These are phyloP conservation scores for Cryphonectria naterciae DNA, from an alignment of 2,329 filamentous ascomycete genomes.

Conservation along the genomic window DNA sequence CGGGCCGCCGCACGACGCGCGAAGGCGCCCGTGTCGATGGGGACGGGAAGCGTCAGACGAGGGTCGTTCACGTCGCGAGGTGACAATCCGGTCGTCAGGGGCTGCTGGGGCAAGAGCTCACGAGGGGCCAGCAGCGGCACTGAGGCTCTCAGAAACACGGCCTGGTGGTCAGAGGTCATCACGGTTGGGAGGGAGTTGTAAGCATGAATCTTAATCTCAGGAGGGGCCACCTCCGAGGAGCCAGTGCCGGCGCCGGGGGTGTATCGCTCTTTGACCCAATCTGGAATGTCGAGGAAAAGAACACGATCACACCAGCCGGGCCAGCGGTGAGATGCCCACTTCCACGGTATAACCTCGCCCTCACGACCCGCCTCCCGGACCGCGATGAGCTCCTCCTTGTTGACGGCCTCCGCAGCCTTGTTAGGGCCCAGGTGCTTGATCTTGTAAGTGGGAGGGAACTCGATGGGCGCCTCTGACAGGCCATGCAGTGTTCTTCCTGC, in stretches of 20 bases:
- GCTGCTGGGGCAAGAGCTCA: slow-evolving; percentile 42
- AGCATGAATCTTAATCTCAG: slow-evolving; percentile 54
- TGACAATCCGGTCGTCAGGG: slow-evolving; percentile 2
- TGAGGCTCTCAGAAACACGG: slow-evolving; percentile 73
- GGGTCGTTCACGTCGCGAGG: slow-evolving; percentile 41
- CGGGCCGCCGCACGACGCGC: slow-evolving; percentile 52
- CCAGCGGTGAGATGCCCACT: slow-evolving; percentile 81
- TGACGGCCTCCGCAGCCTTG: slow-evolving; percentile 35
- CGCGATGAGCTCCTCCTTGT: slow-evolving; percentile 31
- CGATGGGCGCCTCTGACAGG: slow-evolving; percentile 72
- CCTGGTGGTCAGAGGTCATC: slow-evolving; percentile 83
- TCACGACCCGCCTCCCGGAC: slow-evolving; percentile 34
- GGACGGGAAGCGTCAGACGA: slow-evolving; percentile 51
- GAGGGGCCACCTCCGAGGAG: not conserved
- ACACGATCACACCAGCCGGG: slow-evolving; percentile 95
- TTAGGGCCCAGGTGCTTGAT: slow-evolving; percentile 58
- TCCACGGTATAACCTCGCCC: slow-evolving; percentile 56
- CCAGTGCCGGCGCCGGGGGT: slow-evolving; percentile 30
- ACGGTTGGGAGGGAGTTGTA: slow-evolving; percentile 81
- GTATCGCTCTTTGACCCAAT: slow-evolving; percentile 48
- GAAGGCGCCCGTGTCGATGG: slow-evolving; percentile 60
- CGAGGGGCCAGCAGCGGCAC: slow-evolving; percentile 62
- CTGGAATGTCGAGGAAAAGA: slow-evolving; percentile 70
- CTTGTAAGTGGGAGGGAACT: slow-evolving; percentile 94
- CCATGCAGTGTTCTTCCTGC: slow-evolving; percentile 77